phyloP scores from a whole-genome alignment of 2,329 filamentous ascomycete genomes.

The Dendryphion nanum region DNA sequence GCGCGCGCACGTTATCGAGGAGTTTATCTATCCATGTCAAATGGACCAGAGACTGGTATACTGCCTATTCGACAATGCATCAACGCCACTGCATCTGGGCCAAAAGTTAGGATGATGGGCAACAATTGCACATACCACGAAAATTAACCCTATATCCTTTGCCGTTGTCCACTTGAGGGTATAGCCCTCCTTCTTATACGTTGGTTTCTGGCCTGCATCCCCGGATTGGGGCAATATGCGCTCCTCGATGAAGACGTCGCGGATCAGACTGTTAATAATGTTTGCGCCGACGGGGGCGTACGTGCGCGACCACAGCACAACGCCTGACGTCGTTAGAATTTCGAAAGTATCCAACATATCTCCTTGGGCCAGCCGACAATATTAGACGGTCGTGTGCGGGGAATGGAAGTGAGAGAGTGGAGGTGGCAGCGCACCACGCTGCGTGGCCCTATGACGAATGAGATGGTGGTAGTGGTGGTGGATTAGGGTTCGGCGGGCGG shows the following conservation, averaged over 20 bases:
- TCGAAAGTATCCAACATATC: slow-evolving; percentile 94
- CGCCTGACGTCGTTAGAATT: slow-evolving; percentile 90
- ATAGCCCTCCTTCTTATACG: slow-evolving; percentile 89
- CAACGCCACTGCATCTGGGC: too few species aligned
- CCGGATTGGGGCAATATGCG: slow-evolving; percentile 64
- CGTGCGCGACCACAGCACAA: slow-evolving; percentile 92
- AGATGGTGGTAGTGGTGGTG: slow-evolving; percentile 2
- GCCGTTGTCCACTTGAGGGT: slow-evolving; percentile 90
- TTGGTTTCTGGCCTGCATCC: slow-evolving; percentile 63
- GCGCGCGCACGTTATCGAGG: slow-evolving; percentile 87
- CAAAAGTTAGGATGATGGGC: background rate
- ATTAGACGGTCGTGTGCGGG: slow-evolving; percentile 1
- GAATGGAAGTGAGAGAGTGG: slow-evolving; percentile 7
- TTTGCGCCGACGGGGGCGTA: slow-evolving; percentile 77
- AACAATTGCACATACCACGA: slow-evolving; percentile 81
- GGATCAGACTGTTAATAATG: slow-evolving; percentile 91
- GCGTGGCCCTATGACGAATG: slow-evolving; percentile 35
- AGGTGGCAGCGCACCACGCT: too few species aligned
- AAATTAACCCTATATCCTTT: slow-evolving; percentile 92
- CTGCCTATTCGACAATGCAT: slow-evolving; percentile 65
- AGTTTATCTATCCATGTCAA: slow-evolving; percentile 97
- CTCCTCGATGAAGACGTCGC: slow-evolving; percentile 97
- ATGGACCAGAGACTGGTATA: slow-evolving; percentile 93
- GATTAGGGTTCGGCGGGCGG: slow-evolving; percentile 1
- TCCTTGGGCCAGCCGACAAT: slow-evolving; percentile 1